Base-by-base conservation (phyloP, 2,329 filamentous ascomycete genomes). In the Onygena corvina region DNA sequence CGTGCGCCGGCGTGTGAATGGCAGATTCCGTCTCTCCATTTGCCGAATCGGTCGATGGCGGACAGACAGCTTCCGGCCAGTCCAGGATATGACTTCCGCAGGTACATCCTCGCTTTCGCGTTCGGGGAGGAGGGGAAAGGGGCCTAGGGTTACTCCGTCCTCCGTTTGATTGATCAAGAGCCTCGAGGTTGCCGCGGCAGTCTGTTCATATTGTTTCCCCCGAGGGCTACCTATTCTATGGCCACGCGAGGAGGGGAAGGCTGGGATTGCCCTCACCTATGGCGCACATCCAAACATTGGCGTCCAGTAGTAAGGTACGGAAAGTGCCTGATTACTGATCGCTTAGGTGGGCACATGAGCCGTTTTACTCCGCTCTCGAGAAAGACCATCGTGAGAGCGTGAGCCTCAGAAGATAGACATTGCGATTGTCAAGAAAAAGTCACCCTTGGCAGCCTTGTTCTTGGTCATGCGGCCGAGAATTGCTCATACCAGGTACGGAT, bases 301-400 rank as follows among this genome's bases (percentile, higher is more conserved):
- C n/a, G n/a, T n/a, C n/a, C n/a, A n/a, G n/a, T n/a, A n/a, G n/a
- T n/a, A n/a, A n/a, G n/a, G 18, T 25, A 40, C 36, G 36, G 11
- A n/a, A n/a, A n/a, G n/a, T n/a, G n/a, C n/a, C 18, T 11, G 36
- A 40, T 40, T 40, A 40, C 36, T 40, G 36, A 40, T 40, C 36
- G 25, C 20, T 18, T 11, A 11, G 36, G 25, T n/a, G 18, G 34
- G n/a, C 34, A 36, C 34, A 36, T 20, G 34, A 36, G n/a, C n/a
- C n/a, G n/a, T n/a, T n/a, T n/a, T n/a, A n/a, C n/a, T n/a, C n/a
- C n/a, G n/a, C n/a, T n/a, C n/a, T n/a, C n/a, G n/a, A n/a, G n/a
- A n/a, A n/a, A n/a, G n/a, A n/a, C n/a, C n/a, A n/a, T n/a, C n/a
- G n/a, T n/a, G n/a, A n/a, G n/a, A n/a, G n/a, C n/a, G n/a, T n/a